Evolutionary conservation across 2,329 filamentous ascomycete genomes (phyloP).

Genomic region (Camptophora hylomeconis): DNA sequence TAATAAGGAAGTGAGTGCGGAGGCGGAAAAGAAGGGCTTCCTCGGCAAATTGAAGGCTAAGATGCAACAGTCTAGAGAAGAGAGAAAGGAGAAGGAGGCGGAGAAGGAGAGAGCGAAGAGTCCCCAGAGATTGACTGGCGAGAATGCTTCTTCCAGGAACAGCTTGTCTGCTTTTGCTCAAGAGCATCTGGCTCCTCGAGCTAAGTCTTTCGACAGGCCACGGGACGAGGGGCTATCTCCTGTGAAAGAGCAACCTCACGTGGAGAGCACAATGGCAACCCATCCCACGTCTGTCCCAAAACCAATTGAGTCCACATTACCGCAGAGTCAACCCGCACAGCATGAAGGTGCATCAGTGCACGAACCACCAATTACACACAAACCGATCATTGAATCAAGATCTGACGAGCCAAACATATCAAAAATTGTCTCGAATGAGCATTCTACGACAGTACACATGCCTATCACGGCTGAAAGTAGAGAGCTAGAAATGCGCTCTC

Average conservation of each 20-base stretch:
- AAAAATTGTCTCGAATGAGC: too few species aligned
- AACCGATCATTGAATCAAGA: too few species aligned
- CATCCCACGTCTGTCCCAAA: too few species aligned
- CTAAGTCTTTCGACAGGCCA: slow-evolving; percentile 13
- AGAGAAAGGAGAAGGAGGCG: slow-evolving; percentile 40
- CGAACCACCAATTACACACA: too few species aligned
- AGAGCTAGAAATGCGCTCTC: too few species aligned
- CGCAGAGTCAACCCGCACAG: too few species aligned
- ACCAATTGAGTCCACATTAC: too few species aligned
- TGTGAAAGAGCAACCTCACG: slow-evolving; percentile 1
- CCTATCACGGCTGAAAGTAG: too few species aligned
- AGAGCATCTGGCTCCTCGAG: slow-evolving; percentile 14
- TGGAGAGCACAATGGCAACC: neutral
- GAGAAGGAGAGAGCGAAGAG: slow-evolving; percentile 42
- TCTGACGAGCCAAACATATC: too few species aligned
- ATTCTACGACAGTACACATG: too few species aligned
- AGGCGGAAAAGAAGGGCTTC: slow-evolving; percentile 44
- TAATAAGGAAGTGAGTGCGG: slow-evolving; percentile 19
- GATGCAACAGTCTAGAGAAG: slow-evolving; percentile 40
- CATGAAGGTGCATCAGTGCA: too few species aligned
- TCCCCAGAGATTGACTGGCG: slow-evolving; percentile 29
- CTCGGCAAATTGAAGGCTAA: slow-evolving; percentile 55
- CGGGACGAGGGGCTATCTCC: slow-evolving; percentile 10
- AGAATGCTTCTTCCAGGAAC: slow-evolving; percentile 21
- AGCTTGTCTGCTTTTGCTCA: slow-evolving; percentile 24